Percentiles rank a stretch among this genome's conserved stretches.
These are phyloP conservation scores for Naganishia onofrii DNA, from an alignment of 768 basidiomycete genomes.

Conservation along the genomic window DNA sequence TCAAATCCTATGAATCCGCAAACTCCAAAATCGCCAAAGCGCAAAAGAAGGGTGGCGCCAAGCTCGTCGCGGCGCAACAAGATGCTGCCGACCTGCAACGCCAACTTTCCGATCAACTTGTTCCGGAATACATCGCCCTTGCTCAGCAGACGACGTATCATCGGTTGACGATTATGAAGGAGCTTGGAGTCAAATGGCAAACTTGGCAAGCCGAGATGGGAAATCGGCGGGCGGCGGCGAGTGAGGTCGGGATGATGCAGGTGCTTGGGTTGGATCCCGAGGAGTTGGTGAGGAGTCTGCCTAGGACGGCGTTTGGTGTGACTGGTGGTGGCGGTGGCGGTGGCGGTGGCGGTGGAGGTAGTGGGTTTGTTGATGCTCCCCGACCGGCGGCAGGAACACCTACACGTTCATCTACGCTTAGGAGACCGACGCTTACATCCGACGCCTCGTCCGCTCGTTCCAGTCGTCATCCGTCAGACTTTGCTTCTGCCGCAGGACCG, in stretches of 20 bases:
- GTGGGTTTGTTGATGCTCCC: background rate
- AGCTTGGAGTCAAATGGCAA: constrained; percentile 49
- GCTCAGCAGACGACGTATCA: constrained; percentile 48
- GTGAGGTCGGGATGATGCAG: constrained; percentile 43
- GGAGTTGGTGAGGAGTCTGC: constrained; percentile 47
- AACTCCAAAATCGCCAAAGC: constrained; percentile 49
- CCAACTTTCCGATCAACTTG: constrained; percentile 36
- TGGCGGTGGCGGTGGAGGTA: background rate
- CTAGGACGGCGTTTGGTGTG: constrained; percentile 35
- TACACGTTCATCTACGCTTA: background rate
- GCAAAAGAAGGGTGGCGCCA: constrained; percentile 41
- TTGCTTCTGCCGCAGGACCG: background rate
- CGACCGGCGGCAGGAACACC: constrained; percentile 17
- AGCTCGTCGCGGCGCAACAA: constrained; percentile 40
- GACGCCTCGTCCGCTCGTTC: constrained; percentile 5
- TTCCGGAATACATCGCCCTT: constrained; percentile 48
- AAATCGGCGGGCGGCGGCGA: constrained; percentile 42
- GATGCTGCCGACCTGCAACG: constrained; percentile 36
- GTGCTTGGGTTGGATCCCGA: constrained; percentile 48
- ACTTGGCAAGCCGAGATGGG: constrained; percentile 48
- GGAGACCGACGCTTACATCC: constrained; percentile 24
- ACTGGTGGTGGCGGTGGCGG: background rate
- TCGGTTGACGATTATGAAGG: constrained; percentile 46
- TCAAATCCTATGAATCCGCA: constrained; percentile 50
- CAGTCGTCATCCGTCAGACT: background rate